Conservation (phyloP, 2,329 filamentous ascomycete species). For the Claviceps pusilla region DNA sequence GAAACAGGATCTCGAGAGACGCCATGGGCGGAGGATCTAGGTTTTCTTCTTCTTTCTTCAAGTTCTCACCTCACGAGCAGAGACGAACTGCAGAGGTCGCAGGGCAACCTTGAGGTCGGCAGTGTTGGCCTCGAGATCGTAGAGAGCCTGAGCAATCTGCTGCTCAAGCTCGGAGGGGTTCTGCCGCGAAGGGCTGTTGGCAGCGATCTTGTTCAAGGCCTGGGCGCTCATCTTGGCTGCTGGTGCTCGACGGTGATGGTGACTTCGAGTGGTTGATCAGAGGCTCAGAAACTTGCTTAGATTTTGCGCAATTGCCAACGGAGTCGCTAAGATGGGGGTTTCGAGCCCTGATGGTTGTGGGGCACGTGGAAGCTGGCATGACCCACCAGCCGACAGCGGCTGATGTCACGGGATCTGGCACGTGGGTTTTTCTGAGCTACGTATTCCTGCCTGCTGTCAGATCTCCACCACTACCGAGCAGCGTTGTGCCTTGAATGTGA, state of each 20-base stretch:
- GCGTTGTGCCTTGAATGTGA: background rate
- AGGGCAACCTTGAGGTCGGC: slow-evolving; percentile 92
- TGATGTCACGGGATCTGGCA: background rate
- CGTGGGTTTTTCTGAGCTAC: background rate
- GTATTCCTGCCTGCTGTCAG: background rate
- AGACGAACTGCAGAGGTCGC: slow-evolving; percentile 96
- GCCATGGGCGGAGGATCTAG: slow-evolving; percentile 3
- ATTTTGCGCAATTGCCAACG: slow-evolving; percentile 15
- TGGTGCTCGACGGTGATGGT: slow-evolving; percentile 20
- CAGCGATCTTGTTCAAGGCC: slow-evolving; percentile 93
- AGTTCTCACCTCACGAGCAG: slow-evolving; percentile 92
- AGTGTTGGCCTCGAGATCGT: slow-evolving; percentile 98
- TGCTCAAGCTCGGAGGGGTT: slow-evolving; percentile 96
- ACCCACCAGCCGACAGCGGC: background rate
- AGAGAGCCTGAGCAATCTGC: slow-evolving; percentile 91
- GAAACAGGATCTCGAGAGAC: slow-evolving; percentile 30
- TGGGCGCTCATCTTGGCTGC: slow-evolving; percentile 47
- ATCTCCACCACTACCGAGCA: too few relatives aligned
- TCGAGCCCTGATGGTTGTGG: slow-evolving; percentile 18
- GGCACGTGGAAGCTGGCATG: background rate
- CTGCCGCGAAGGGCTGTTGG: slow-evolving; percentile 90
- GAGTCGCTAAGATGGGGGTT: slow-evolving; percentile 28
- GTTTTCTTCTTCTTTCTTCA: slow-evolving; percentile 14
- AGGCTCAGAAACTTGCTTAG: slow-evolving; percentile 8
- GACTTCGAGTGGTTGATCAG: slow-evolving; percentile 13